phyloP scores from a whole-genome alignment of 148 eudicot genomes.

The Diospyros kaki region DNA sequence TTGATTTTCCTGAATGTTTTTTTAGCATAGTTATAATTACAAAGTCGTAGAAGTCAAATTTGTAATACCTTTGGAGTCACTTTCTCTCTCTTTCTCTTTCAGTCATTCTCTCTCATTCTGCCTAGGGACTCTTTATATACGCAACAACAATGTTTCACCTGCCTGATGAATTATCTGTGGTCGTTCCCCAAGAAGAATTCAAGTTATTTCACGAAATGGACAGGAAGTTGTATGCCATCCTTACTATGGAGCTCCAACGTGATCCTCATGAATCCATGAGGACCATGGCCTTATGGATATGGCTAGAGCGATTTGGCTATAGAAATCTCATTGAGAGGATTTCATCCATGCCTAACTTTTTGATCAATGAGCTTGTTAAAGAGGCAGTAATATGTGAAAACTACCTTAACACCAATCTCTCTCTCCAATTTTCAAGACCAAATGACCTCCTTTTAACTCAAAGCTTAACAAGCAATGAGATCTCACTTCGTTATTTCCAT shows the following conservation, averaged over 20 bases:
- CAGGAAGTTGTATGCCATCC: slow-evolving; percentile 30
- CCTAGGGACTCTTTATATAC: too few species aligned
- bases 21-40: too few species aligned
- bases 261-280: slow-evolving; percentile 27
- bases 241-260: slow-evolving; percentile 20
- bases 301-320: slow-evolving; percentile 33
- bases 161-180: neutral
- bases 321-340: slow-evolving; percentile 7
- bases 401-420: neutral
- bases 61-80: too few species aligned
- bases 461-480: slow-evolving; percentile 17
- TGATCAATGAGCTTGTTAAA: slow-evolving; percentile 30
- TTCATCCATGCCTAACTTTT: slow-evolving; percentile 9
- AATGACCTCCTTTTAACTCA: slow-evolving; percentile 30
- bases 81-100: too few species aligned
- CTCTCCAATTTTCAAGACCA: neutral
- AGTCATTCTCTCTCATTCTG: too few species aligned
- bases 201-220: slow-evolving; percentile 32
- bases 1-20: too few species aligned
- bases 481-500: slow-evolving; percentile 31
- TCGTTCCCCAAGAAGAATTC: slow-evolving; percentile 16
- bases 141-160: neutral
- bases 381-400: slow-evolving; percentile 39
- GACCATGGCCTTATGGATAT: slow-evolving; percentile 43
- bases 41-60: too few species aligned